phyloP scores from a whole-genome alignment of 1,284 basidiomycete genomes.

The Sanghuangporus sanghuang region DNA sequence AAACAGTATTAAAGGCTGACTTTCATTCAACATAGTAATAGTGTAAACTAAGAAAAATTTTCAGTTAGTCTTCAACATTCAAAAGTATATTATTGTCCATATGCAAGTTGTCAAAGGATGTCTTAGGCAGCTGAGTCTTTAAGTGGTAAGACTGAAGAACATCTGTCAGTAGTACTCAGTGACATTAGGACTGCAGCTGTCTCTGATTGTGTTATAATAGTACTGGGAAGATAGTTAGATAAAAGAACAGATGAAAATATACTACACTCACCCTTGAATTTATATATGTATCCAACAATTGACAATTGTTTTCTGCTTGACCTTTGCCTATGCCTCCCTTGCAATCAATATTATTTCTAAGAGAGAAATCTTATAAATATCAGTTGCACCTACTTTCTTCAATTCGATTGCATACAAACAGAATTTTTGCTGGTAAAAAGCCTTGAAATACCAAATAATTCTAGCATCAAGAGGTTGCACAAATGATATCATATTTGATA shows the following conservation, averaged over 20 bases:
- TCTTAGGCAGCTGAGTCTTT: not conserved
- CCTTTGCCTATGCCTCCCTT: conserved; percentile 27
- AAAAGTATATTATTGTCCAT: not conserved
- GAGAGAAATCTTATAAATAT: conserved; percentile 33
- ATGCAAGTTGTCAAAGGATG: not conserved
- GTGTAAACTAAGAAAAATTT: not conserved
- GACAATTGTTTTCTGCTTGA: conserved; percentile 26
- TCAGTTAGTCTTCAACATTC: not conserved
- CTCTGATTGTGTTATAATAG: not conserved
- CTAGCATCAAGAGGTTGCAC: conserved; percentile 29
- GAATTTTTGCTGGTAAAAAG: conserved; percentile 23
- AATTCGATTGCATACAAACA: conserved; percentile 27
- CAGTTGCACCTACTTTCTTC: conserved; percentile 27
- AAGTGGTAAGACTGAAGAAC: not conserved
- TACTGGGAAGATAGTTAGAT: not conserved
- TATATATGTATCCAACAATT: conserved; percentile 31
- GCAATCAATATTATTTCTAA: conserved; percentile 30
- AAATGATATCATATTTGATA: conserved; percentile 27
- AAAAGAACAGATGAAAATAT: not conserved
- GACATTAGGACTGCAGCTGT: not conserved
- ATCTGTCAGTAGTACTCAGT: not conserved
- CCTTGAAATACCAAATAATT: conserved; percentile 29
- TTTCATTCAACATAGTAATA: not conserved
- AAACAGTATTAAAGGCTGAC: not conserved
- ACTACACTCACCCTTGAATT: not conserved